A percentile compares a stretch with the other conserved stretches of the same genome.
Conservation (phyloP, 2,329 filamentous ascomycete genomes). For the Colletotrichum zoysiae region DNA sequence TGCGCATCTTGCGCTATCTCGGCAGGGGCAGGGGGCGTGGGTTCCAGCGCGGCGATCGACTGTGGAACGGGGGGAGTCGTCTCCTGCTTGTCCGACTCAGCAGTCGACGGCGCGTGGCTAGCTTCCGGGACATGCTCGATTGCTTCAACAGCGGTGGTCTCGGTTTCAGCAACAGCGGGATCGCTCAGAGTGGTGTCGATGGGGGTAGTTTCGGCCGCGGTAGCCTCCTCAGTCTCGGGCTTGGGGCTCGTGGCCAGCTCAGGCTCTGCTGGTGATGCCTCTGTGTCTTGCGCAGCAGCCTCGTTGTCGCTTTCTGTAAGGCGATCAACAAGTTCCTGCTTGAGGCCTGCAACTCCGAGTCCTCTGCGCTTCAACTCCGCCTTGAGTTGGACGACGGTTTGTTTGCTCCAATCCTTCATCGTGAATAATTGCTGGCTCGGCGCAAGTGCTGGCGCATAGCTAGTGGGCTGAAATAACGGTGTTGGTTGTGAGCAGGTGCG, state of each 20-base stretch:
- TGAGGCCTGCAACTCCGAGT: conserved; percentile 77
- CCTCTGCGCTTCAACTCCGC: conserved; percentile 79
- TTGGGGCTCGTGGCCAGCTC: conserved; percentile 16
- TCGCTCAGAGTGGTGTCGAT: conserved; percentile 23
- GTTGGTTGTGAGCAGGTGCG: not conserved
- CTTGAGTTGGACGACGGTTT: conserved; percentile 82
- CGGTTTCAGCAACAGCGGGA: not conserved
- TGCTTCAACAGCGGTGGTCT: conserved; percentile 45
- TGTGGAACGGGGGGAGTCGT: conserved; percentile 8
- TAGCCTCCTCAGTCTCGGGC: conserved; percentile 32
- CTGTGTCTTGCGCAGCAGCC: conserved; percentile 28
- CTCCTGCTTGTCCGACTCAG: conserved; percentile 8
- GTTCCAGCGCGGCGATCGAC: conserved; percentile 20
- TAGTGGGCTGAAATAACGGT: conserved; percentile 1
- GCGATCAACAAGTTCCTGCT: conserved; percentile 77
- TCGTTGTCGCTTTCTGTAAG: conserved; percentile 59
- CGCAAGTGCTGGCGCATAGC: conserved; percentile 46
- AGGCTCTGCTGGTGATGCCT: conserved; percentile 16
- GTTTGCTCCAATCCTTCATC: conserved; percentile 67
- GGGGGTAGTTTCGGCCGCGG: conserved; percentile 36
- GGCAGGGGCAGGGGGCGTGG: conserved; percentile 34
- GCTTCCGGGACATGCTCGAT: conserved; percentile 8
- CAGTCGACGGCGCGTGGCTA: not conserved
- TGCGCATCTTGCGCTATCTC: conserved; percentile 63
- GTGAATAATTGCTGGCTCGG: conserved; percentile 40